phyloP scores from a whole-genome alignment of 768 basidiomycete genomes.

The Panaeolus papilionaceus region DNA sequence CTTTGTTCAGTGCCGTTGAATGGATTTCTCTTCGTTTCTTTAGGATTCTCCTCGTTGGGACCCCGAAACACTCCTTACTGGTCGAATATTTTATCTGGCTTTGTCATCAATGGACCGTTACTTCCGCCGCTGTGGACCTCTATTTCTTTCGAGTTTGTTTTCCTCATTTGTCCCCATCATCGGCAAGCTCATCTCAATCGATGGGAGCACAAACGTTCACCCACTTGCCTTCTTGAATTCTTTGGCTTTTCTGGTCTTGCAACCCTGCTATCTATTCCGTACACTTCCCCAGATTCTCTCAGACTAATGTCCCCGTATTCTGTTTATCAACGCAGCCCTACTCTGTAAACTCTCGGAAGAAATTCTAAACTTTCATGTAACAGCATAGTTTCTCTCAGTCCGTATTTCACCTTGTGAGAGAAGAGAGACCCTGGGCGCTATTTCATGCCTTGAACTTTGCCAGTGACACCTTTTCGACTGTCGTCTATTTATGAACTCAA shows the following conservation, averaged over 20 bases:
- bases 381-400: background rate
- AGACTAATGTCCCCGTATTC: slow-evolving; percentile 11
- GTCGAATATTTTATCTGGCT: background rate
- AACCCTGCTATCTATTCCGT: slow-evolving; percentile 12
- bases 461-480: slow-evolving; percentile 9
- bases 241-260: slow-evolving; percentile 1
- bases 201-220: slow-evolving; percentile 11
- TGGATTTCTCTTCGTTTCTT: background rate
- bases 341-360: slow-evolving; percentile 14
- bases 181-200: background rate
- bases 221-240: slow-evolving; percentile 9
- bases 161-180: background rate
- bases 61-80: slow-evolving; percentile 1
- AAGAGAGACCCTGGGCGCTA: slow-evolving; percentile 22
- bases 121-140: background rate
- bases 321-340: background rate
- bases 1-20: background rate
- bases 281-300: slow-evolving; percentile 11
- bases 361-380: slow-evolving; percentile 18
- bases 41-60: background rate
- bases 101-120: background rate
- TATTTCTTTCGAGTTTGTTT: background rate
- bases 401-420: too few relatives aligned
- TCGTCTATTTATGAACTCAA: slow-evolving; percentile 22
- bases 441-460: slow-evolving; percentile 22